Conservation (phyloP, 768 basidiomycete species). For the Boletus coccyginus region DNA sequence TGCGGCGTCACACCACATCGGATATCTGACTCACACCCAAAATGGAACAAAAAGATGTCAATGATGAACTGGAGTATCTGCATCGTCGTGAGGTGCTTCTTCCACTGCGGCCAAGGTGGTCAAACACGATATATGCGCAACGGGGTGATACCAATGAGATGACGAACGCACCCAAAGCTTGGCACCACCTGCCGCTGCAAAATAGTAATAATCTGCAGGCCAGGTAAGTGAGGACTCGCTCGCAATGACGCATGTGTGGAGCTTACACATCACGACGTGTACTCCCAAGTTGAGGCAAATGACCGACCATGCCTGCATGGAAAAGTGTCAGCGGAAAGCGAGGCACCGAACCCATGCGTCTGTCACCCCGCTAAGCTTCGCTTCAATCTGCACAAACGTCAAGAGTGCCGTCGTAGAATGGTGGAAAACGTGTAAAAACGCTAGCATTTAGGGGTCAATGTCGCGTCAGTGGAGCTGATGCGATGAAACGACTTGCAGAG, state of each 20-base stretch:
- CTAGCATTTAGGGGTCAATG: constrained; percentile 36
- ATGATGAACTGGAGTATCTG: constrained; percentile 29
- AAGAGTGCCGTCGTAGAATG: constrained; percentile 93
- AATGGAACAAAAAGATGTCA: constrained; percentile 19
- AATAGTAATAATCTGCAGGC: constrained; percentile 93
- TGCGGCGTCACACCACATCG: neutral
- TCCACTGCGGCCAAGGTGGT: constrained; percentile 19
- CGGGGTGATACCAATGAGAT: neutral
- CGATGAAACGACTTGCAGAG: constrained; percentile 55
- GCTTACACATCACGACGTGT: constrained; percentile 94
- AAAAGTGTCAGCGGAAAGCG: constrained; percentile 1
- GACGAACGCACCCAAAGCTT: constrained; percentile 21
- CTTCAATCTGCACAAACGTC: constrained; percentile 89
- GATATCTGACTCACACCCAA: constrained; percentile 19
- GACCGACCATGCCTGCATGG: constrained; percentile 79
- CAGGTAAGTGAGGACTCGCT: neutral
- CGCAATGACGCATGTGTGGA: neutral
- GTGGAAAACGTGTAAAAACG: constrained; percentile 97
- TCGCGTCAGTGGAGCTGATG: neutral
- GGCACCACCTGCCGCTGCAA: constrained; percentile 75
- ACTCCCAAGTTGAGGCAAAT: constrained; percentile 85
- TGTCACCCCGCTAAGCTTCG: constrained; percentile 78
- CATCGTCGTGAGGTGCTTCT: constrained; percentile 24
- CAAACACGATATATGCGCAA: neutral
- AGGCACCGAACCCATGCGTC: neutral